A percentile compares a stretch with the other conserved stretches of the same genome.
Evolutionary conservation across 257 asterid species (phyloP).

Genomic region (Scutellaria minor): DNA sequence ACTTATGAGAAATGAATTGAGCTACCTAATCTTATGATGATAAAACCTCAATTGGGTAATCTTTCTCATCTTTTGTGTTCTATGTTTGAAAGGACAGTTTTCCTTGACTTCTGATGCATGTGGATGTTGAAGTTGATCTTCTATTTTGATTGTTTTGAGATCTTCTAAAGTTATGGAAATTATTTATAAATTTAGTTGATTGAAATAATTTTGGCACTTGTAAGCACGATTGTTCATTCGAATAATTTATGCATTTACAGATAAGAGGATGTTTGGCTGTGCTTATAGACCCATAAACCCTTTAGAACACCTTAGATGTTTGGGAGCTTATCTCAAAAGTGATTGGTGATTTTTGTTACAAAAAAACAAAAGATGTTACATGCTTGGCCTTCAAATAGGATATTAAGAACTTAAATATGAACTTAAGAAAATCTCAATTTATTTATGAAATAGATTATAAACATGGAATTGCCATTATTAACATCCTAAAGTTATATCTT

Average conservation of each 20-base stretch:
- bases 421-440: neutral
- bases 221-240: neutral
- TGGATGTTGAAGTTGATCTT: neutral
- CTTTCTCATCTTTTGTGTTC: neutral
- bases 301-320: too few species aligned
- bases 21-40: neutral
- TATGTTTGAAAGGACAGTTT: neutral
- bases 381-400: too few species aligned
- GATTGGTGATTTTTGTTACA: too few species aligned
- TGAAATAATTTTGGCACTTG: conserved; percentile 16
- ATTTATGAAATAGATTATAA: too few species aligned
- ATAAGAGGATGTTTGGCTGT: neutral
- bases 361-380: too few species aligned
- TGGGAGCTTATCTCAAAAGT: too few species aligned
- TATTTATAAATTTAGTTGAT: neutral
- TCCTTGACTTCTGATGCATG: conserved; percentile 13
- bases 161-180: neutral
- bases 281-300: too few species aligned
- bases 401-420: neutral
- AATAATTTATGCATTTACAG: neutral
- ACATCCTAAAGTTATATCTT: too few species aligned
- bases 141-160: neutral
- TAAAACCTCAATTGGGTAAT: neutral
- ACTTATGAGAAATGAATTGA: neutral
- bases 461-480: too few species aligned